These are phyloP conservation scores for Draba incana DNA, from an alignment of 345 rosid species.

Conservation along the genomic window DNA sequence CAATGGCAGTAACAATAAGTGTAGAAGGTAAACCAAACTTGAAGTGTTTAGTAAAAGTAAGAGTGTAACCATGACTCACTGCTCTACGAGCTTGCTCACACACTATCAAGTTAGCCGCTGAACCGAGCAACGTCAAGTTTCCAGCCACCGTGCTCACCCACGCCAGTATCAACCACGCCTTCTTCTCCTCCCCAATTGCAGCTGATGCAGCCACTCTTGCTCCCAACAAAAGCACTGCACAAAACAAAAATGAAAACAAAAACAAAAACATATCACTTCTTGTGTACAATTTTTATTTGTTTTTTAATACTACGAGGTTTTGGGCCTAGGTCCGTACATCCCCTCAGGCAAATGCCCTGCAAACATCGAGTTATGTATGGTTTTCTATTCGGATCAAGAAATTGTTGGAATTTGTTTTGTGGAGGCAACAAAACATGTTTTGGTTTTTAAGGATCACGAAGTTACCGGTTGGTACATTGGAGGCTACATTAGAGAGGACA, in stretches of 20 bases:
- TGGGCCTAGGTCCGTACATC: too few relatives aligned
- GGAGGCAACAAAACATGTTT: constrained; percentile 26
- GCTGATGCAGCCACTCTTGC: constrained; percentile 75
- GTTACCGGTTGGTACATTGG: constrained; percentile 90
- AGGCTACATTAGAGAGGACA: constrained; percentile 71
- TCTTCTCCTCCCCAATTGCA: constrained; percentile 55
- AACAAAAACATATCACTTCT: too few relatives aligned
- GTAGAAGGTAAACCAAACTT: constrained; percentile 84
- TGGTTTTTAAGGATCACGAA: background rate
- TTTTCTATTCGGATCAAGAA: too few relatives aligned
- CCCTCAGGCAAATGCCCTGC: too few relatives aligned
- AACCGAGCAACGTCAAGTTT: constrained; percentile 79
- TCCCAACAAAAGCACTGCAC: constrained; percentile 75
- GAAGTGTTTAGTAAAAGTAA: constrained; percentile 74
- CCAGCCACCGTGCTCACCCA: constrained; percentile 93
- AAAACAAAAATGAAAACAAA: background rate
- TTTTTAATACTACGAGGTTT: too few relatives aligned
- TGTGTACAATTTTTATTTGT: too few relatives aligned
- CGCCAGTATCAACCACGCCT: constrained; percentile 80
- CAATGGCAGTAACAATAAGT: constrained; percentile 64
- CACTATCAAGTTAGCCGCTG: constrained; percentile 88
- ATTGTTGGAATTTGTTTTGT: too few relatives aligned
- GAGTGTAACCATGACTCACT: constrained; percentile 51
- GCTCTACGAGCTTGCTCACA: constrained; percentile 82
- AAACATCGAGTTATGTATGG: too few relatives aligned